These are phyloP conservation scores for Dictyostelium intermedium DNA, from an alignment of 78 protist genomes.

Conservation along the genomic window DNA sequence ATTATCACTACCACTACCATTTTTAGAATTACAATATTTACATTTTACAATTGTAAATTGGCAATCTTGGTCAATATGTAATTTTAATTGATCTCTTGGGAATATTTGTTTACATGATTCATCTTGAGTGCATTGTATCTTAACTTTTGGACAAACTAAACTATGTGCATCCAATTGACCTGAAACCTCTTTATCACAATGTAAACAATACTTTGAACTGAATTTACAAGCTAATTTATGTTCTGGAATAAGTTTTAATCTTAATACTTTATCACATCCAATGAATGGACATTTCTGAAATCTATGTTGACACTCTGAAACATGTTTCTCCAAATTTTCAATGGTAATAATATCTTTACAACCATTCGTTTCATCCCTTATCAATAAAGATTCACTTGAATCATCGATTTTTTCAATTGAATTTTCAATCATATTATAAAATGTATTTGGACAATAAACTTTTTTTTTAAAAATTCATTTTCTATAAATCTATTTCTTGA, in stretches of 20 bases:
- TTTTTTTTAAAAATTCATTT: neutral
- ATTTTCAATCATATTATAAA: neutral
- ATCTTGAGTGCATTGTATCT: neutral
- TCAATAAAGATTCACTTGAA: neutral
- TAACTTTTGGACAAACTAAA: neutral
- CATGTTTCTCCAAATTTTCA: neutral
- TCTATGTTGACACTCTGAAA: neutral
- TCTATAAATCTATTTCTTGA: neutral
- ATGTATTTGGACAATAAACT: neutral
- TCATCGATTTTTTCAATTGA: neutral
- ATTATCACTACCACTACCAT: neutral
- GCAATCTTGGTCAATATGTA: neutral
- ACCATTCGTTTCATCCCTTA: neutral
- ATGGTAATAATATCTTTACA: neutral
- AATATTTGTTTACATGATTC: neutral
- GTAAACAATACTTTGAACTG: neutral
- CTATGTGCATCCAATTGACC: neutral
- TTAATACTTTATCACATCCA: neutral
- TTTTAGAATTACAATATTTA: neutral
- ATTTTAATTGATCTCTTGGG: neutral
- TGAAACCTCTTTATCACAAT: neutral
- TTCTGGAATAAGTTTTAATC: neutral
- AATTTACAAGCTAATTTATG: neutral
- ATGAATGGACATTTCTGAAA: neutral
- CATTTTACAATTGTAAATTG: neutral